Percentiles rank a stretch among this genome's conserved stretches.
phyloP scores from a whole-genome alignment of 1,139 yeast species.

The Nakaseomyces sp. region DNA sequence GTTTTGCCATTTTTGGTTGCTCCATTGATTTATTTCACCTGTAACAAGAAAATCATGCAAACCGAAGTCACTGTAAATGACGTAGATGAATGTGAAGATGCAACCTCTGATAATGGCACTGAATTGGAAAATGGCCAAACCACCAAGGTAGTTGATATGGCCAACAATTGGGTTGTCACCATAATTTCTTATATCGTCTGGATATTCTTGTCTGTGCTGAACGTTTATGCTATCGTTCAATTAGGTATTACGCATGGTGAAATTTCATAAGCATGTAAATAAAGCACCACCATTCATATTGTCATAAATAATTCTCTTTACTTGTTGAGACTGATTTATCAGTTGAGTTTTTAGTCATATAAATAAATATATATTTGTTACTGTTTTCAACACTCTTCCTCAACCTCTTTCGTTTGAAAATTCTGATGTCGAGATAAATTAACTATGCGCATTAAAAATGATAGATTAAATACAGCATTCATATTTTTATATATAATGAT shows the following conservation, averaged over 20 bases:
- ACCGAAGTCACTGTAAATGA: constrained; percentile 33
- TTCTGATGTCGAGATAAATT: too few relatives aligned
- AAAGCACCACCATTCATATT: neutral
- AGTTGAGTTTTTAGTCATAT: too few relatives aligned
- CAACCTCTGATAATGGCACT: constrained; percentile 5
- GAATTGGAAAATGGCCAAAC: constrained; percentile 12
- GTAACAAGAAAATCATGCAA: constrained; percentile 53
- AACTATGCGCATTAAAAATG: too few relatives aligned
- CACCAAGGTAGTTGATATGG: constrained; percentile 39
- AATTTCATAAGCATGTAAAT: constrained; percentile 9
- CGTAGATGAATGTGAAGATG: constrained; percentile 12
- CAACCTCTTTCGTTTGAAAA: too few relatives aligned
- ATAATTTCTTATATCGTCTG: constrained; percentile 43
- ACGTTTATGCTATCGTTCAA: constrained; percentile 62
- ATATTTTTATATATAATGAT: too few relatives aligned
- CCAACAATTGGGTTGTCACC: constrained; percentile 54
- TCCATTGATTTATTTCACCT: constrained; percentile 69
- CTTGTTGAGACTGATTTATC: too few relatives aligned
- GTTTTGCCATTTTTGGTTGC: constrained; percentile 68
- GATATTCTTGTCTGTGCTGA: constrained; percentile 56
- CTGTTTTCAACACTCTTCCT: too few relatives aligned
- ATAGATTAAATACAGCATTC: too few relatives aligned
- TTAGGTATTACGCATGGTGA: constrained; percentile 27
- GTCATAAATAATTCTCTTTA: too few relatives aligned
- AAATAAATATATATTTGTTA: too few relatives aligned